Evolutionary conservation across 1,284 basidiomycete genomes (phyloP).

Genomic region (Apiotrichum akiyoshidainum): DNA sequence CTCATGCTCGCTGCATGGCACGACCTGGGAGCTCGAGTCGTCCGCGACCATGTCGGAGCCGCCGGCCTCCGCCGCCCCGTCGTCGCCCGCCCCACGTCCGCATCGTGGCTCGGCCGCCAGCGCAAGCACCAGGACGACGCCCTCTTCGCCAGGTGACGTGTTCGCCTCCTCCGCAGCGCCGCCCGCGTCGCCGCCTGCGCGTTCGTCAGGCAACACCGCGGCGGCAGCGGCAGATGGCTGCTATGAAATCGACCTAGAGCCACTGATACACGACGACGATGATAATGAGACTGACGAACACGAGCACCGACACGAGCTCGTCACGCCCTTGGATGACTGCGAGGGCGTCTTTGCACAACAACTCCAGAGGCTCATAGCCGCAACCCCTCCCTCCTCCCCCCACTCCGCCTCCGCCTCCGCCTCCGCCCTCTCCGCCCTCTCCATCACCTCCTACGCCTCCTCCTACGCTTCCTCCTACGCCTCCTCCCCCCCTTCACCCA

Average conservation of each 20-base stretch:
- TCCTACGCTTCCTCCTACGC: too few species aligned
- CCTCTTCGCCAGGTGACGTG: slow-evolving; percentile 24
- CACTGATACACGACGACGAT: neutral
- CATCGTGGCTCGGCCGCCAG: slow-evolving; percentile 63
- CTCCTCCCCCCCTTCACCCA: neutral
- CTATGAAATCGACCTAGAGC: neutral
- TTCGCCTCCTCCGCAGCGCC: slow-evolving; percentile 13
- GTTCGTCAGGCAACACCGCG: neutral
- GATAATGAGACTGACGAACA: neutral
- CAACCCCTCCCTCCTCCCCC: too few species aligned
- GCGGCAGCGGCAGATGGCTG: neutral
- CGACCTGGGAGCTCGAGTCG: slow-evolving; percentile 62
- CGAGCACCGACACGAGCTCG: too few species aligned
- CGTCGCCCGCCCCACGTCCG: slow-evolving; percentile 51
- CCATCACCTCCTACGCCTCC: too few species aligned
- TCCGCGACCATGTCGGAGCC: slow-evolving; percentile 53
- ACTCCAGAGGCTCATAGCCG: too few species aligned
- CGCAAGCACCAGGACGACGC: slow-evolving; percentile 52
- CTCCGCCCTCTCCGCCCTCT: too few species aligned
- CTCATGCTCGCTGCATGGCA: slow-evolving; percentile 75
- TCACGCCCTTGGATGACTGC: too few species aligned
- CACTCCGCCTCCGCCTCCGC: too few species aligned
- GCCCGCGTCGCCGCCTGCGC: slow-evolving; percentile 11
- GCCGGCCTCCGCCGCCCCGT: slow-evolving; percentile 37
- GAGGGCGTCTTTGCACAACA: too few species aligned